phyloP scores from a whole-genome alignment of 257 asterid species.

The Dorcoceras hygrometricum region DNA sequence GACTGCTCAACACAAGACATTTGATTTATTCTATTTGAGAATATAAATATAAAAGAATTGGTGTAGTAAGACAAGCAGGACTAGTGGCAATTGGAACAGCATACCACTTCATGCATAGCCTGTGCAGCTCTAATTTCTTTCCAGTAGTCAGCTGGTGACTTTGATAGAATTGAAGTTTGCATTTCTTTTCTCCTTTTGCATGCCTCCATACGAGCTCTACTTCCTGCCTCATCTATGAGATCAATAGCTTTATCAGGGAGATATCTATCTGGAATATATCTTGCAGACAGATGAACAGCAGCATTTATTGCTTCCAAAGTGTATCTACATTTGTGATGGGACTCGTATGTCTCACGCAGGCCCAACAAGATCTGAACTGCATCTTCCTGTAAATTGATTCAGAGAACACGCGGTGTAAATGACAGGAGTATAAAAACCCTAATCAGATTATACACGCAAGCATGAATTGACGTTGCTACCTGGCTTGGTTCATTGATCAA shows the following conservation, averaged over 20 bases:
- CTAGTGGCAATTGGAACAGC: slow-evolving; percentile 10
- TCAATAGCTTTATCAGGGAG: slow-evolving; percentile 99
- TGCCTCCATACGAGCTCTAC: slow-evolving; percentile 88
- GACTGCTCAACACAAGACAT: slow-evolving; percentile 41
- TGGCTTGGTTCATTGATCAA: slow-evolving; percentile 76
- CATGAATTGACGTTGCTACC: slow-evolving; percentile 40
- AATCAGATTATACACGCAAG: background rate
- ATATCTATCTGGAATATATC: slow-evolving; percentile 87
- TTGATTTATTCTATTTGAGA: slow-evolving; percentile 25
- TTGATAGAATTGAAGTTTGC: slow-evolving; percentile 63
- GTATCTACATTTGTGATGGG: slow-evolving; percentile 82
- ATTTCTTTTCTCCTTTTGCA: slow-evolving; percentile 68
- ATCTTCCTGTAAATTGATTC: slow-evolving; percentile 52
- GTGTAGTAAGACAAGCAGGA: background rate
- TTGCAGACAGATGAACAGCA: slow-evolving; percentile 82
- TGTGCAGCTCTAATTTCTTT: slow-evolving; percentile 78
- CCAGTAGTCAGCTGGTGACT: slow-evolving; percentile 82
- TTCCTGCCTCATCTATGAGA: slow-evolving; percentile 98
- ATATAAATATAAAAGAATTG: background rate
- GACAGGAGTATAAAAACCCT: slow-evolving; percentile 14
- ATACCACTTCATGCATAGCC: slow-evolving; percentile 74
- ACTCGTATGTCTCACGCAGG: slow-evolving; percentile 78
- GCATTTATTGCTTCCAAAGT: slow-evolving; percentile 87
- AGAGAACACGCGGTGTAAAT: slow-evolving; percentile 14
- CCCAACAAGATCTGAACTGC: slow-evolving; percentile 87